Percentiles rank a stretch among this genome's conserved stretches.
Evolutionary conservation across 2,329 filamentous ascomycete species (phyloP).

Genomic region (Bipolaris zeicola): DNA sequence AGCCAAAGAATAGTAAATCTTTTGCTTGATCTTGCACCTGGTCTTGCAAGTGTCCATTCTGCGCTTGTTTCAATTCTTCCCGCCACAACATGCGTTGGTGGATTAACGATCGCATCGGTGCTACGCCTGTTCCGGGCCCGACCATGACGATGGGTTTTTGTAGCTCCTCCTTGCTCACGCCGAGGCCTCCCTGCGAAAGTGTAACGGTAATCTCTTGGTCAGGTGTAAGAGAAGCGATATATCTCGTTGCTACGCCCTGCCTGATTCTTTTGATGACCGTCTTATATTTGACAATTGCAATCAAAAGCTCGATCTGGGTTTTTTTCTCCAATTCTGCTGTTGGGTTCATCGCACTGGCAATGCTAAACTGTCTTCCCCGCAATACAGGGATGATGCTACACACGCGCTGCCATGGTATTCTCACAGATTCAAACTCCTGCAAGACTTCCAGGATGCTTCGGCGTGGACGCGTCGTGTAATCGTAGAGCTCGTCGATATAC

Average conservation of each 20-base stretch:
- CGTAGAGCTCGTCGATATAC: slow-evolving; percentile 88
- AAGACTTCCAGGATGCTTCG: slow-evolving; percentile 91
- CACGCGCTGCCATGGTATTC: slow-evolving; percentile 75
- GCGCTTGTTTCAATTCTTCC: slow-evolving; percentile 15
- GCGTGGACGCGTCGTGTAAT: slow-evolving; percentile 90
- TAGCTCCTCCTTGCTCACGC: slow-evolving; percentile 48
- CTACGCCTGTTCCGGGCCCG: slow-evolving; percentile 84
- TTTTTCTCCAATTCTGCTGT: slow-evolving; percentile 16
- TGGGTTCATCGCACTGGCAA: slow-evolving; percentile 71
- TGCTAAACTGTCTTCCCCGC: slow-evolving; percentile 90
- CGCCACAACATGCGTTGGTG: slow-evolving; percentile 66
- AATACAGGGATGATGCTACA: slow-evolving; percentile 79
- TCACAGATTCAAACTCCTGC: slow-evolving; percentile 84
- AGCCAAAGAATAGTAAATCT: slow-evolving; percentile 78
- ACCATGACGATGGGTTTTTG: slow-evolving; percentile 72
- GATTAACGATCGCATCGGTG: slow-evolving; percentile 81
- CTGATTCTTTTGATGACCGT: slow-evolving; percentile 84
- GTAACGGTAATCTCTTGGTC: slow-evolving; percentile 66
- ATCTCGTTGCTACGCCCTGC: slow-evolving; percentile 88
- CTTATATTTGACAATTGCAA: slow-evolving; percentile 89
- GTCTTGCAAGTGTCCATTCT: background rate
- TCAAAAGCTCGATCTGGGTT: slow-evolving; percentile 71
- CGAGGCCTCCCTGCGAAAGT: slow-evolving; percentile 59
- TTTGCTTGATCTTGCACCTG: background rate
- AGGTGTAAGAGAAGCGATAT: slow-evolving; percentile 69